Evolutionary conservation across 768 basidiomycete genomes (phyloP).

Genomic region (Suillus bovinus): DNA sequence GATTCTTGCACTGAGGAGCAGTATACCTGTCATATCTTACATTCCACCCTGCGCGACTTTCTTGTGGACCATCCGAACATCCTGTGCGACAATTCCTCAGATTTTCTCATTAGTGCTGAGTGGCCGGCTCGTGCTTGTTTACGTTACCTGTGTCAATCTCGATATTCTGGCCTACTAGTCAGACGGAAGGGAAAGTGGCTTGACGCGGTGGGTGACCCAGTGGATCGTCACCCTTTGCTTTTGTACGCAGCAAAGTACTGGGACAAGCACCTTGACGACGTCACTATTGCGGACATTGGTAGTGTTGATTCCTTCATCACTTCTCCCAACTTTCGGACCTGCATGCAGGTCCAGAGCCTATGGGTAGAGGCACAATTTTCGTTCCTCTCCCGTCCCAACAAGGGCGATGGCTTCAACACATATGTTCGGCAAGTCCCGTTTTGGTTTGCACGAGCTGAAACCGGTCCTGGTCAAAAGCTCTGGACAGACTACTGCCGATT

Average conservation of each 20-base stretch:
- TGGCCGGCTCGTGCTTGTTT: conserved; percentile 23
- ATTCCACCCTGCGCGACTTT: conserved; percentile 1
- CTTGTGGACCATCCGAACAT: not conserved
- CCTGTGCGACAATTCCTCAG: not conserved
- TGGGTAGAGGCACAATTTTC: conserved; percentile 24
- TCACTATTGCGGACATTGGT: conserved; percentile 5
- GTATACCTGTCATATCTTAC: not conserved
- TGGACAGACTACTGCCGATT: not conserved
- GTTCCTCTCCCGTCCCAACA: too few relatives aligned
- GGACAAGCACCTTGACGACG: conserved; percentile 32
- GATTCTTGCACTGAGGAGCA: not conserved
- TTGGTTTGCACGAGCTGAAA: not conserved
- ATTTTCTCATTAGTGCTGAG: not conserved
- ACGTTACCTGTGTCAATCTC: conserved; percentile 24
- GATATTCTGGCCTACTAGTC: conserved; percentile 21
- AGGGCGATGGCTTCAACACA: too few relatives aligned
- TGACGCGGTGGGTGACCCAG: conserved; percentile 20
- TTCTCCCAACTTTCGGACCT: conserved; percentile 33
- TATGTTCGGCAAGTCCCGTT: not conserved
- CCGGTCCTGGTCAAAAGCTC: not conserved
- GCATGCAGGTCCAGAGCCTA: conserved; percentile 32
- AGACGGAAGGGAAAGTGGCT: conserved; percentile 22
- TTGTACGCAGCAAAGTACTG: conserved; percentile 34
- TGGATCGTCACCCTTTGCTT: conserved; percentile 28
- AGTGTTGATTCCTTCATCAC: conserved; percentile 23